Evolutionary conservation across 2,329 filamentous ascomycete species (phyloP).

Genomic region (Epichloe sp.): DNA sequence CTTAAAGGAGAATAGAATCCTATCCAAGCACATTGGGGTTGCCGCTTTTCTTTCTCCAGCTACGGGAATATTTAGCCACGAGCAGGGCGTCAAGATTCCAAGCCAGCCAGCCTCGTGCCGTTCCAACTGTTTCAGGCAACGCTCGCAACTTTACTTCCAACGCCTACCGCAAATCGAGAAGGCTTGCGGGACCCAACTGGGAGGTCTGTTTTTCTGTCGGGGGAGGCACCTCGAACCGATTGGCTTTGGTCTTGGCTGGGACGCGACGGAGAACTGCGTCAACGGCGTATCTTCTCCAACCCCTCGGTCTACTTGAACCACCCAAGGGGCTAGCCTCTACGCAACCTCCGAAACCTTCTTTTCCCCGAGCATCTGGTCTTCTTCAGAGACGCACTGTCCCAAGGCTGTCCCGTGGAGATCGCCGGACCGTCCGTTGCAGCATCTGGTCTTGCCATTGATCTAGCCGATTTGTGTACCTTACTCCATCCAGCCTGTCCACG

Average conservation of each 20-base stretch:
- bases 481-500: constrained; percentile 8
- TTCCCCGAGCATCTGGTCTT: not conserved
- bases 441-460: constrained; percentile 7
- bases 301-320: not conserved
- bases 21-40: not conserved
- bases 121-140: constrained; percentile 1
- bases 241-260: not conserved
- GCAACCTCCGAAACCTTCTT: constrained; percentile 4
- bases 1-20: not conserved
- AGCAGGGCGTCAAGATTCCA: not conserved
- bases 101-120: not conserved
- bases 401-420: constrained; percentile 6
- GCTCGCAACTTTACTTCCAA: not conserved
- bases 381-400: constrained; percentile 1
- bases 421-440: constrained; percentile 7
- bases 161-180: not conserved
- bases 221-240: not conserved
- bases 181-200: not conserved
- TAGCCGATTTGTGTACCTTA: constrained; percentile 11
- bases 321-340: constrained; percentile 1
- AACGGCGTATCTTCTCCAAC: not conserved
- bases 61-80: not conserved
- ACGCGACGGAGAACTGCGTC: not conserved
- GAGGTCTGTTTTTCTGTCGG: not conserved
- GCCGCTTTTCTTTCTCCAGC: not conserved